Conservation (phyloP, 495 filamentous ascomycete genomes). For the Bryoglossum gracile region DNA sequence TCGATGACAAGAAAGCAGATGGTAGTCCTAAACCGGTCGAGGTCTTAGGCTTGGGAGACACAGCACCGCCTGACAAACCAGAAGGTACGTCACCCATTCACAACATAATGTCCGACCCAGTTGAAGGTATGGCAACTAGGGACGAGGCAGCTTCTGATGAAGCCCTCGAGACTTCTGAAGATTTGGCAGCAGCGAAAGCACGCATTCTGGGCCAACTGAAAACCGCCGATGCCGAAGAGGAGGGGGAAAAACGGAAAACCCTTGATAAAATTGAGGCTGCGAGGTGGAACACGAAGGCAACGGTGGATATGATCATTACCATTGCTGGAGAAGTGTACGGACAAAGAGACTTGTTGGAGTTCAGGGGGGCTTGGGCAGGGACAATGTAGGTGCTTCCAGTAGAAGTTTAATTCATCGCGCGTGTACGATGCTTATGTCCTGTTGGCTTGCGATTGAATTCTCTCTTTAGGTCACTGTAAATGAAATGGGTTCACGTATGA, state of each 20-base stretch:
- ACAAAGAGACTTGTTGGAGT: conserved; percentile 77
- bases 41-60: conserved; percentile 2
- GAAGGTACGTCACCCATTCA: conserved; percentile 16
- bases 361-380: conserved; percentile 39
- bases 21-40: conserved; percentile 8
- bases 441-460: no score
- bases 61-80: conserved; percentile 8
- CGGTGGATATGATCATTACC: conserved; percentile 87
- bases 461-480: no score
- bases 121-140: background rate
- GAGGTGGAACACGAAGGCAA: conserved; percentile 44
- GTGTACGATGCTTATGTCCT: no score
- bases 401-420: background rate
- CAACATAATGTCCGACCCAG: background rate
- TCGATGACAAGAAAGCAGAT: conserved; percentile 23
- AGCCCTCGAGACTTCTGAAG: conserved; percentile 5
- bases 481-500: no score
- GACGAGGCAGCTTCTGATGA: background rate
- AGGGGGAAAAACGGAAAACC: background rate
- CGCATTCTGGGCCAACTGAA: conserved; percentile 35
- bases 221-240: conserved; percentile 10
- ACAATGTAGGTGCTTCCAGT: conserved; percentile 5
- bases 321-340: conserved; percentile 86
- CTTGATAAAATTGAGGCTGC: conserved; percentile 23
- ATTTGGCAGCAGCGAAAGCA: conserved; percentile 20